Conservation (phyloP, 23 red algal species). For the Pyropia haitanensis region DNA sequence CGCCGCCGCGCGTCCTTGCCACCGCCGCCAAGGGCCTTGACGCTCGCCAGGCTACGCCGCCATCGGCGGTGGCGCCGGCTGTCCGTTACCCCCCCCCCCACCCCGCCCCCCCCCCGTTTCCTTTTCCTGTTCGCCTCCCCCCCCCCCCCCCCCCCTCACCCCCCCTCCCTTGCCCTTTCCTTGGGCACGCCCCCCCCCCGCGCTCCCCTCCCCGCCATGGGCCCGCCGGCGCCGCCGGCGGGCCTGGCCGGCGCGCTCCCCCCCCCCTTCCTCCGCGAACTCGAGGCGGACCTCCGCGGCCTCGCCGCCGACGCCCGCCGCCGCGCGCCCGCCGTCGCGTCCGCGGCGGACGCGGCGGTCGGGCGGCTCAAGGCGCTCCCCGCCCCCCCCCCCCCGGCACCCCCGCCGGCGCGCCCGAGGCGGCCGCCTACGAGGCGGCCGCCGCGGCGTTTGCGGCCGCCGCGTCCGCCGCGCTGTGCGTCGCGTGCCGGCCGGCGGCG, state of each 20-base stretch:
- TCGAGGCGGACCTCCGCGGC: conserved; percentile 59
- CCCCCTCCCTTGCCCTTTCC: too few species aligned
- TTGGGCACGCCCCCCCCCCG: too few species aligned
- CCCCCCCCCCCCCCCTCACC: too few species aligned
- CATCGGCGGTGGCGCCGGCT: too few species aligned
- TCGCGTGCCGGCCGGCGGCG: neutral
- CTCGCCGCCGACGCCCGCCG: conserved; percentile 30
- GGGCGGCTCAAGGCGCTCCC: conserved; percentile 46
- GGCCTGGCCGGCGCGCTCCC: neutral
- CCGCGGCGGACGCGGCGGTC: conserved; percentile 44
- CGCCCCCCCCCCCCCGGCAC: neutral
- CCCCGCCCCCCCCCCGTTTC: too few species aligned
- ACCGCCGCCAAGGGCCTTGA: too few species aligned
- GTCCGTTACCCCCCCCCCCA: too few species aligned
- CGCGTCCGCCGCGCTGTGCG: neutral
- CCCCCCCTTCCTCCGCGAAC: conserved; percentile 23
- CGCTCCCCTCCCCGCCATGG: too few species aligned
- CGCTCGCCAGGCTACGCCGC: too few species aligned
- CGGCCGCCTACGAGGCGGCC: conserved; percentile 14
- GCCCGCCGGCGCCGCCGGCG: too few species aligned
- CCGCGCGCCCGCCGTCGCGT: conserved; percentile 16
- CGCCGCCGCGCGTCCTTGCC: too few species aligned
- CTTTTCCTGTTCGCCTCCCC: too few species aligned
- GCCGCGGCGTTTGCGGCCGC: conserved; percentile 39
- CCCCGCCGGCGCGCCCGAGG: neutral